phyloP scores from a whole-genome alignment of 2,329 filamentous ascomycete genomes.

The Didymella segeticola region DNA sequence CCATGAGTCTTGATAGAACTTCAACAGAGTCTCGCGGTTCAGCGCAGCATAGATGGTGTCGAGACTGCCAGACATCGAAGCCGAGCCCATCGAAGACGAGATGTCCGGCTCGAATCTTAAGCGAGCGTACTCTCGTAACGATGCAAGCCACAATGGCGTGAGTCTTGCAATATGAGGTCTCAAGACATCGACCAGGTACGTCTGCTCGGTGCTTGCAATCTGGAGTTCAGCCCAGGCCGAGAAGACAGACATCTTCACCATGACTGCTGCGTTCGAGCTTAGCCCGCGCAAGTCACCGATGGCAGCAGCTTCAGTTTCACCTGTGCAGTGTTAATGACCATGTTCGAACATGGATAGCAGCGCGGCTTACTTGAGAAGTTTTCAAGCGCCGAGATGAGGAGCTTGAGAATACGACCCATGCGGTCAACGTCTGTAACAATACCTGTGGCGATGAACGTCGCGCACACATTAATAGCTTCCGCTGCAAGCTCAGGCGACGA shows the following conservation, averaged over 20 bases:
- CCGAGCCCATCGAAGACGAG: conserved; percentile 83
- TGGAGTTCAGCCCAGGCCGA: conserved; percentile 97
- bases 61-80: conserved; percentile 81
- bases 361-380: conserved; percentile 74
- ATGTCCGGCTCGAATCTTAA: conserved; percentile 97
- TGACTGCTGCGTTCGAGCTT: conserved; percentile 94
- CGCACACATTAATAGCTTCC: conserved; percentile 95
- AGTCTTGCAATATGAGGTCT: conserved; percentile 88
- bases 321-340: conserved; percentile 40
- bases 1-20: conserved; percentile 98
- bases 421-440: conserved; percentile 97
- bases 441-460: conserved; percentile 95
- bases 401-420: conserved; percentile 98
- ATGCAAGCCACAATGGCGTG: conserved; percentile 92
- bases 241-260: conserved; percentile 98
- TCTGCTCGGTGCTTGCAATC: conserved; percentile 90
- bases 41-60: conserved; percentile 94
- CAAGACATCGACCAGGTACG: conserved; percentile 85
- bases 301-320: conserved; percentile 77
- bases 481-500: conserved; percentile 95
- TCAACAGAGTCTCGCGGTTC: conserved; percentile 89
- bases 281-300: conserved; percentile 93
- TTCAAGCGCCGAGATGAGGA: conserved; percentile 86
- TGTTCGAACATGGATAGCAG: not conserved
- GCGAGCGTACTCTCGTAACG: conserved; percentile 89